Percentiles rank a stretch among this genome's conserved stretches.
Conservation (phyloP, 1,284 basidiomycete species). For the Trametes polyzona region DNA sequence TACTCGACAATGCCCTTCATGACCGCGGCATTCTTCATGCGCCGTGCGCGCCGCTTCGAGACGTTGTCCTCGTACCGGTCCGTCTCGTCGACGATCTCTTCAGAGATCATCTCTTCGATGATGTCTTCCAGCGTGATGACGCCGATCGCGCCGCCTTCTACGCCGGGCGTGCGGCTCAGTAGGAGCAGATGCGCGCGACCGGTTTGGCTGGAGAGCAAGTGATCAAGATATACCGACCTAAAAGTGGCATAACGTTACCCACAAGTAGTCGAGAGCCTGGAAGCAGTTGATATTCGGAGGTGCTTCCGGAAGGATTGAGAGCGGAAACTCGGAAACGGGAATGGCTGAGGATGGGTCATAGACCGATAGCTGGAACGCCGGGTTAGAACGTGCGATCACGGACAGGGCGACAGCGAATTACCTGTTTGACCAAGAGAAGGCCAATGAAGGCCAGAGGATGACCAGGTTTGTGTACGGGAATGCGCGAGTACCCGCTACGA, state of each 20-base stretch:
- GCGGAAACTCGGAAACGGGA: constrained; percentile 74
- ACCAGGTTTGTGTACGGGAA: constrained; percentile 86
- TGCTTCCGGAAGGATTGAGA: constrained; percentile 92
- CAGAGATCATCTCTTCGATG: constrained; percentile 87
- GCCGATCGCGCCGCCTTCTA: constrained; percentile 80
- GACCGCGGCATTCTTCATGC: constrained; percentile 72
- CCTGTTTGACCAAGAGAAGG: constrained; percentile 87
- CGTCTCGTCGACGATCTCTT: constrained; percentile 91
- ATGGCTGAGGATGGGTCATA: constrained; percentile 87
- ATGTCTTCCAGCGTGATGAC: constrained; percentile 83
- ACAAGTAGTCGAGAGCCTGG: constrained; percentile 88
- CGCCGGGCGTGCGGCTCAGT: constrained; percentile 83
- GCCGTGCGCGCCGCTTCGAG: constrained; percentile 71
- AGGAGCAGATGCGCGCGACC: constrained; percentile 93
- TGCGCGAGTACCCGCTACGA: constrained; percentile 89
- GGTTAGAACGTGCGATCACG: background rate
- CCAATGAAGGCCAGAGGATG: constrained; percentile 83
- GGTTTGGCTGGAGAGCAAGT: constrained; percentile 93
- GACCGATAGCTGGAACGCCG: constrained; percentile 66
- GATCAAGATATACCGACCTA: too few relatives aligned
- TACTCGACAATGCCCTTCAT: constrained; percentile 67
- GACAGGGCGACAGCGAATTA: constrained; percentile 27
- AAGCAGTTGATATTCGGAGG: constrained; percentile 85
- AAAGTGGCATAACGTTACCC: constrained; percentile 29
- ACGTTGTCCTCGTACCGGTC: constrained; percentile 88